A percentile compares a stretch with the other conserved stretches of the same genome.
phyloP scores from a whole-genome alignment of 306 rosid genomes.

The Glycine tomentella region DNA sequence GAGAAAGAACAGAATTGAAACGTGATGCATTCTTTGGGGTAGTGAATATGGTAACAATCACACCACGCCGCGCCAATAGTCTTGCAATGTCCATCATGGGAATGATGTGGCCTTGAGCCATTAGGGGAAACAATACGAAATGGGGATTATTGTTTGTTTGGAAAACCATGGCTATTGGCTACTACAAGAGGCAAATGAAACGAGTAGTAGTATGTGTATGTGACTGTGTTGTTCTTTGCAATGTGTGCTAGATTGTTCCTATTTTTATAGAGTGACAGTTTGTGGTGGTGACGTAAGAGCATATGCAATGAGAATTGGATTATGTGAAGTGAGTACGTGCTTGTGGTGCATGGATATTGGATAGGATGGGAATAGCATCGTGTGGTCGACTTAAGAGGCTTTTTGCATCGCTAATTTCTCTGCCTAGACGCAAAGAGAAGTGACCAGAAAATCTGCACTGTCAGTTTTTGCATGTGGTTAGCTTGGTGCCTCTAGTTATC shows the following conservation, averaged over 20 bases:
- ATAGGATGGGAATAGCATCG: no score
- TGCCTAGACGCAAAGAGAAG: no score
- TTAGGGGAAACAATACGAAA: conserved; percentile 46
- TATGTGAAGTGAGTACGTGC: neutral
- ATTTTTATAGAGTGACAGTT: neutral
- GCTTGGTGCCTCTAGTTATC: no score
- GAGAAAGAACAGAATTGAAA: conserved; percentile 45
- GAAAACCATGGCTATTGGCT: conserved; percentile 35
- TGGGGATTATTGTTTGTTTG: conserved; percentile 38
- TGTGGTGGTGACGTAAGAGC: conserved; percentile 49
- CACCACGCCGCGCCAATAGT: conserved; percentile 51
- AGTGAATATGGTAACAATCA: conserved; percentile 51
- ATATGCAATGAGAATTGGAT: conserved; percentile 37
- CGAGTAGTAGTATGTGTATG: neutral
- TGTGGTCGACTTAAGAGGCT: no score
- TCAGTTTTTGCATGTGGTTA: no score
- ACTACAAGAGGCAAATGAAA: neutral
- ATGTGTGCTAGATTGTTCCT: neutral
- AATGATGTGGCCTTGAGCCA: conserved; percentile 55
- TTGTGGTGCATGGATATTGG: neutral
- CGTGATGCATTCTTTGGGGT: conserved; percentile 54
- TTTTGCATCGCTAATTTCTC: no score
- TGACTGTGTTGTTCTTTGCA: neutral
- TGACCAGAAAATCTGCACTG: no score
- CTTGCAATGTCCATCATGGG: conserved; percentile 58